Evolutionary conservation across 1,284 basidiomycete genomes (phyloP), one percentile per base, ranked within the genome.

Genomic region (Cryptococcus sp.): DNA sequence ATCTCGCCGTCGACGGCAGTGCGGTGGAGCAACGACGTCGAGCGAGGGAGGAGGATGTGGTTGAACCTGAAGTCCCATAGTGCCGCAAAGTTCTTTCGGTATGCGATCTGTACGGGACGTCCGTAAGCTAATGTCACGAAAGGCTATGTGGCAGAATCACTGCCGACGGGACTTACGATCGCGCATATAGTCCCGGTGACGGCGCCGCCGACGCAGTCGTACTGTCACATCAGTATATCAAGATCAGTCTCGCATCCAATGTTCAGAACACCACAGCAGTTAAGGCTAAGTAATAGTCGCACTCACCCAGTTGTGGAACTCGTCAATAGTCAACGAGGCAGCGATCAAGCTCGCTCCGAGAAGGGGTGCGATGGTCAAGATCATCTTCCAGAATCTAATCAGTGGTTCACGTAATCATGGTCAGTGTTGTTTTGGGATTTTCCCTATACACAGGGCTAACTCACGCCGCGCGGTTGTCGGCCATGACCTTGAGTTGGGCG

Each of bases 311-410:
- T 72, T 69, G 66, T 72, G 70, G 57, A 66, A 84, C 75, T 84
- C 80, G 68, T 85, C 84, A 47, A 85, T 83, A 1, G 83, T 85
- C 58, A 85, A 70, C n/a, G 82, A 81, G 5, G 82, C 83, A 3
- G 82, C 81, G 54, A 85, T 85, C 45, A 86, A 75, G 17, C 76
- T 79, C 0, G 84, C 84, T n/a, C 84, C 84, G 52, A 85, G 82
- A 1, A 85, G 59, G 20, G 84, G 84, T 7, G 82, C 80, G 58
- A 85, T 83, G 62, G 84, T 81, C 23, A 85, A 62, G 57, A 85
- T 77, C 81, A 84, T 84, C 70, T 85, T 85, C 84, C 84, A 85
- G 70, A 84, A 85, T 7, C 81, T 81, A 8, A 17, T 79, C 78
- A 10, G 39, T 22, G 30, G 2, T 10, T 5, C 30, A 35, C 4